Base-by-base conservation (phyloP, 2,329 filamentous ascomycete genomes). In the Colletotrichum tanaceti region DNA sequence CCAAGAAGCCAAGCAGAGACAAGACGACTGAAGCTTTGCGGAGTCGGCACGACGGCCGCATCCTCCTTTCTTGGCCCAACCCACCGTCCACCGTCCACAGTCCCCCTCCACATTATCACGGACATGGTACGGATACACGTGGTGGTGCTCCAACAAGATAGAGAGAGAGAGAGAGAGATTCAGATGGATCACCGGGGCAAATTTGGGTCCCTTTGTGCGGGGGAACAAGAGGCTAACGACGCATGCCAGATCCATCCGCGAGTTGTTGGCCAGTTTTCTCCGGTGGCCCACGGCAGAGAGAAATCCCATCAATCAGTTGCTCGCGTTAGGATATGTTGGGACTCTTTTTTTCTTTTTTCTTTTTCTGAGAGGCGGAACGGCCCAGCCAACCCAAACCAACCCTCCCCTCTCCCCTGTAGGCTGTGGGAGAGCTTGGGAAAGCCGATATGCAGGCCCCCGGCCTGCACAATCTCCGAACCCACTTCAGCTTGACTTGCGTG, bases 391-490 rank as follows among this genome's bases (percentile, higher is more conserved):
- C 61, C 61, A 24, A n/a, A n/a, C n/a, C n/a, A n/a, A n/a, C n/a
- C n/a, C n/a, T n/a, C n/a, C n/a, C n/a, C n/a, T n/a, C n/a, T n/a
- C n/a, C n/a, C n/a, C n/a, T n/a, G n/a, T n/a, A n/a, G n/a, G n/a
- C n/a, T n/a, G n/a, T n/a, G n/a, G n/a, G n/a, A n/a, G n/a, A n/a
- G n/a, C 28, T 28, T 28, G 28, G 28, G 28, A 28, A 28, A n/a
- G 20, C 38, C 55, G 9, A 57, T 53, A 60, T 68, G 65, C 65
- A 53, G 65, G 54, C 61, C 35, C 6, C n/a, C n/a, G 28, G 50
- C 20, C 49, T 59, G 55, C 55, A 68, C 65, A 68, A 65, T 68
- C 65, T 60, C 65, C 65, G 62, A 68, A 60, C 52, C 50, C 65
- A 38, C 61, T 41, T 65, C 49, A 38, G 55, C 65, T 60, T 14